Conservation (phyloP, 495 filamentous ascomycete species). For the Penicillium alfredii region DNA sequence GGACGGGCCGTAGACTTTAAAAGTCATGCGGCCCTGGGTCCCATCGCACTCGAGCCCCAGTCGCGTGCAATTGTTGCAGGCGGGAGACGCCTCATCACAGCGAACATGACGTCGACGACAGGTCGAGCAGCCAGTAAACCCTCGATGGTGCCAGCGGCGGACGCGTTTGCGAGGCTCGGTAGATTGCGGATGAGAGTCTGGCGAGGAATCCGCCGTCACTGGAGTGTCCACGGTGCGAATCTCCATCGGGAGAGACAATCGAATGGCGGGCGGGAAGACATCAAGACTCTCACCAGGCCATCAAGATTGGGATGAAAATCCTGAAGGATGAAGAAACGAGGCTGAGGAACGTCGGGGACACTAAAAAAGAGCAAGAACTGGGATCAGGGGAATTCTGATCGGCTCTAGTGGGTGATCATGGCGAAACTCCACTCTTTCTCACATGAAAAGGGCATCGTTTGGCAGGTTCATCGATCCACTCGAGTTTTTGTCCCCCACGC, state of each 20-base stretch:
- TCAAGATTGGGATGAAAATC: too few relatives aligned
- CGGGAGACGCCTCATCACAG: slow-evolving; percentile 39
- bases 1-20: slow-evolving; percentile 37
- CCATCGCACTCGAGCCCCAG: slow-evolving; percentile 36
- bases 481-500: too few relatives aligned
- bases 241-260: slow-evolving; percentile 23
- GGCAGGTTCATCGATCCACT: too few relatives aligned
- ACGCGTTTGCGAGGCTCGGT: slow-evolving; percentile 37
- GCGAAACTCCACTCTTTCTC: too few relatives aligned
- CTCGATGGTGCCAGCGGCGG: slow-evolving; percentile 37
- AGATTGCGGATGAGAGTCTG: slow-evolving; percentile 12
- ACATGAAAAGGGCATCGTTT: too few relatives aligned
- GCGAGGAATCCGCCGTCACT: slow-evolving; percentile 12
- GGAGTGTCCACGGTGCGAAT: slow-evolving; percentile 25
- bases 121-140: slow-evolving; percentile 40
- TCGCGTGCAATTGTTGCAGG: slow-evolving; percentile 38
- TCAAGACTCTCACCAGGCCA: slow-evolving; percentile 1
- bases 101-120: slow-evolving; percentile 39
- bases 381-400: too few relatives aligned
- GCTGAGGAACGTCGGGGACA: too few relatives aligned
- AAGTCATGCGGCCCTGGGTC: slow-evolving; percentile 37
- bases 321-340: too few relatives aligned
- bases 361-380: too few relatives aligned
- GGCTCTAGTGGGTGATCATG: too few relatives aligned
- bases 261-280: slow-evolving; percentile 2